These are phyloP conservation scores for Kodamaea kaohsiungensis DNA, from an alignment of 805 yeast species.

Conservation along the genomic window DNA sequence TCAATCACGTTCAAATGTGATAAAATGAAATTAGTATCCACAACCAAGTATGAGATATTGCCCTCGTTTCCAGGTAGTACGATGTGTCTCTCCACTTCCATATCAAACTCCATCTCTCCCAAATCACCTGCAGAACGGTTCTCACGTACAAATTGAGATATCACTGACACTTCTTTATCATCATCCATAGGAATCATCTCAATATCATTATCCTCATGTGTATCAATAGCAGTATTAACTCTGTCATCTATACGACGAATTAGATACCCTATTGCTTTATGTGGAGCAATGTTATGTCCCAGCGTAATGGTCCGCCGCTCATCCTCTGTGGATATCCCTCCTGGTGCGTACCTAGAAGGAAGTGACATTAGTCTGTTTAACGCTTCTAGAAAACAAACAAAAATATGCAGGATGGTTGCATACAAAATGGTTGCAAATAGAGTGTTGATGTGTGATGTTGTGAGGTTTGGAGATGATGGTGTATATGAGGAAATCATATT, in stretches of 20 bases:
- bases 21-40: conserved; percentile 83
- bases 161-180: conserved; percentile 41
- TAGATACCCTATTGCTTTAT: conserved; percentile 23
- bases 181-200: conserved; percentile 53
- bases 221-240: conserved; percentile 16
- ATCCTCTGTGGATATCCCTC: conserved; percentile 29
- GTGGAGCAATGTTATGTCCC: conserved; percentile 17
- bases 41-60: conserved; percentile 47
- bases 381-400: not conserved
- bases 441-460: not conserved
- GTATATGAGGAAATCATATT: too few species aligned
- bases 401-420: not conserved
- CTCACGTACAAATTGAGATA: conserved; percentile 40
- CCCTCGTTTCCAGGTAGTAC: conserved; percentile 14
- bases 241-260: conserved; percentile 26
- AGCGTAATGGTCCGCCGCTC: conserved; percentile 26
- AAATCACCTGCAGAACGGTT: conserved; percentile 4
- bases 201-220: conserved; percentile 28
- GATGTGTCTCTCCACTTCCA: conserved; percentile 14
- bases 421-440: not conserved
- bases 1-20: conserved; percentile 65
- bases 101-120: conserved; percentile 3
- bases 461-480: too few species aligned
- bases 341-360: conserved; percentile 41
- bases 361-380: conserved; percentile 15